phyloP scores from a whole-genome alignment of 1,284 basidiomycete species.

The Cryptococcus sp. region DNA sequence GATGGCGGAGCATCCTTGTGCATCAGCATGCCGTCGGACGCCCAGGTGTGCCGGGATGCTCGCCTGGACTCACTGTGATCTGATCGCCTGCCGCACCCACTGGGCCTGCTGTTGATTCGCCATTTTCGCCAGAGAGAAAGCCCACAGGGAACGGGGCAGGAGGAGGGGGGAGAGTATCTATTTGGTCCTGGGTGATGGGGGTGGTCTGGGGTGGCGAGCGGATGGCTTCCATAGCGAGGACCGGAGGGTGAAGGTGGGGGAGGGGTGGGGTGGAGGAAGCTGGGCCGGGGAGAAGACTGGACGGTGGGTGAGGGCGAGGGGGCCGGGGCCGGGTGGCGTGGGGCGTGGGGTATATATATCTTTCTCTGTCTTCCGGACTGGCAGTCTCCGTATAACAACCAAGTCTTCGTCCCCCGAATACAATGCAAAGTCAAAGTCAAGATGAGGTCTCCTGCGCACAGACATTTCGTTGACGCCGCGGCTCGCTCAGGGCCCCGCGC shows the following conservation, averaged over 20 bases:
- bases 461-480: no score
- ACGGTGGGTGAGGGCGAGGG: neutral
- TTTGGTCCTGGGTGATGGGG: neutral
- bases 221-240: conserved; percentile 13
- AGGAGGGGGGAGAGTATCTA: conserved; percentile 25
- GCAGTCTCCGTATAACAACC: no score
- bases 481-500: no score
- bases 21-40: no score
- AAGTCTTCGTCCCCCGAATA: no score
- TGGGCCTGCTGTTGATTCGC: neutral
- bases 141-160: conserved; percentile 33
- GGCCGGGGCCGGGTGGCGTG: neutral
- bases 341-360: neutral
- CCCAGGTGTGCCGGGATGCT: no score
- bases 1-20: no score
- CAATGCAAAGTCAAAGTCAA: no score
- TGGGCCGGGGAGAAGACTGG: neutral
- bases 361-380: no score
- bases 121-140: neutral
- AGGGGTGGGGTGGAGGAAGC: neutral
- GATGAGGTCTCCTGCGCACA: no score
- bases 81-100: neutral
- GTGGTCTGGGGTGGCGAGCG: conserved; percentile 1
- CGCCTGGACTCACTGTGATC: conserved; percentile 3
- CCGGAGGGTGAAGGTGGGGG: neutral